Conservation (phyloP, 345 rosid species). For the Durio zibethinus region DNA sequence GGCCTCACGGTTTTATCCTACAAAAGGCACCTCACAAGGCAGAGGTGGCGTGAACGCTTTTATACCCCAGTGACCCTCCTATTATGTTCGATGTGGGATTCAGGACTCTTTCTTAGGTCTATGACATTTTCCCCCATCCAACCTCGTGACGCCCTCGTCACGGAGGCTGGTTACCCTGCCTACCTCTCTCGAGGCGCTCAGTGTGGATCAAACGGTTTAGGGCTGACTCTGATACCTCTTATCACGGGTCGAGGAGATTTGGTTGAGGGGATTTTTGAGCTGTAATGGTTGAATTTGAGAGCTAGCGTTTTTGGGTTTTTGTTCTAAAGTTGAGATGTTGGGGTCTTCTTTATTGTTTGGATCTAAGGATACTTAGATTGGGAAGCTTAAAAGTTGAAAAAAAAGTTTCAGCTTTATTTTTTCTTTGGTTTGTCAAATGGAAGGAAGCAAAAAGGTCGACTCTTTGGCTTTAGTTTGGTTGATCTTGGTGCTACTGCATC, state of each 20-base stretch:
- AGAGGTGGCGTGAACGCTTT: too few species aligned
- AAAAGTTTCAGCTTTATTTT: not conserved
- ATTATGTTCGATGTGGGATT: too few species aligned
- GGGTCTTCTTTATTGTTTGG: constrained; percentile 53
- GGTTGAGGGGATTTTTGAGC: constrained; percentile 18
- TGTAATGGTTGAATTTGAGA: constrained; percentile 32
- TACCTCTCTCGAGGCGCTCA: too few species aligned
- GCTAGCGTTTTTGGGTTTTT: constrained; percentile 26
- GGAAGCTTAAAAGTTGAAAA: not conserved
- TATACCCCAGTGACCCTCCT: too few species aligned
- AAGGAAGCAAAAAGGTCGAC: constrained; percentile 43
- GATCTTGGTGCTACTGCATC: constrained; percentile 48
- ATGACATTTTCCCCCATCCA: too few species aligned
- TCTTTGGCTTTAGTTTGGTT: constrained; percentile 43
- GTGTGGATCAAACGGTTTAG: too few species aligned
- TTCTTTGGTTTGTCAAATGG: not conserved
- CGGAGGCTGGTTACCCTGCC: too few species aligned
- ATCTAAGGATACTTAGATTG: constrained; percentile 52
- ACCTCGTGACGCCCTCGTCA: too few species aligned
- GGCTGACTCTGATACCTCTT: too few species aligned
- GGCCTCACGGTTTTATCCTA: too few species aligned
- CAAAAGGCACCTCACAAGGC: too few species aligned
- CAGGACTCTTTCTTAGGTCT: too few species aligned
- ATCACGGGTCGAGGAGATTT: constrained; percentile 10
- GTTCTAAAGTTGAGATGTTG: constrained; percentile 47